phyloP scores from a whole-genome alignment of 163 green algal species.

The Trebouxiophyceae sp. region DNA sequence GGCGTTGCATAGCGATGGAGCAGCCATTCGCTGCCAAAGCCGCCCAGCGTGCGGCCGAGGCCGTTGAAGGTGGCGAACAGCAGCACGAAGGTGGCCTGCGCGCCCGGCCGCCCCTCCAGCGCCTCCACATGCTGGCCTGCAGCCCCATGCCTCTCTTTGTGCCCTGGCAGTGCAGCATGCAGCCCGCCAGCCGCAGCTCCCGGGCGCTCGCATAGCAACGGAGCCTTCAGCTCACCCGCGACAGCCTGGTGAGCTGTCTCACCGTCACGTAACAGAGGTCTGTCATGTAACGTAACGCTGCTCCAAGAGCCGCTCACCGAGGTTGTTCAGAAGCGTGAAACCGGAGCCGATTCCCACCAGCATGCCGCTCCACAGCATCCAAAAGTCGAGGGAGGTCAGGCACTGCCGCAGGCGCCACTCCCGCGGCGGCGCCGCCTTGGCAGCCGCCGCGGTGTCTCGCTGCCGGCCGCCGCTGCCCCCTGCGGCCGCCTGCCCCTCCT shows the following conservation, averaged over 20 bases:
- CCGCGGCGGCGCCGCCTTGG: not conserved
- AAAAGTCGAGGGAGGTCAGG: slow-evolving; percentile 9
- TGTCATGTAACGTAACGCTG: too few species aligned
- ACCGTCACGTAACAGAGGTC: too few species aligned
- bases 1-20: slow-evolving; percentile 2
- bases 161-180: not conserved
- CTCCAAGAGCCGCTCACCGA: too few species aligned
- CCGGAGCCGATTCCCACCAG: slow-evolving; percentile 4
- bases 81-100: slow-evolving; percentile 1
- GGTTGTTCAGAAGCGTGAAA: slow-evolving; percentile 18
- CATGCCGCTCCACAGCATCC: slow-evolving; percentile 10
- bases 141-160: not conserved
- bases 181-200: not conserved
- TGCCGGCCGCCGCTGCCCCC: too few species aligned
- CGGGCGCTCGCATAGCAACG: not conserved
- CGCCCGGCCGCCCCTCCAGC: not conserved
- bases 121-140: slow-evolving; percentile 3
- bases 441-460: too few species aligned
- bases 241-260: too few species aligned
- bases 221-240: not conserved
- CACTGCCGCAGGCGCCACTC: slow-evolving; percentile 8
- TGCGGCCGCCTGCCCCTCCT: too few species aligned
- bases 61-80: slow-evolving; percentile 7
- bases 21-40: not conserved
- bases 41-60: not conserved